These are phyloP conservation scores for Hevea brasiliensis DNA, from an alignment of 345 rosid species.

Conservation along the genomic window DNA sequence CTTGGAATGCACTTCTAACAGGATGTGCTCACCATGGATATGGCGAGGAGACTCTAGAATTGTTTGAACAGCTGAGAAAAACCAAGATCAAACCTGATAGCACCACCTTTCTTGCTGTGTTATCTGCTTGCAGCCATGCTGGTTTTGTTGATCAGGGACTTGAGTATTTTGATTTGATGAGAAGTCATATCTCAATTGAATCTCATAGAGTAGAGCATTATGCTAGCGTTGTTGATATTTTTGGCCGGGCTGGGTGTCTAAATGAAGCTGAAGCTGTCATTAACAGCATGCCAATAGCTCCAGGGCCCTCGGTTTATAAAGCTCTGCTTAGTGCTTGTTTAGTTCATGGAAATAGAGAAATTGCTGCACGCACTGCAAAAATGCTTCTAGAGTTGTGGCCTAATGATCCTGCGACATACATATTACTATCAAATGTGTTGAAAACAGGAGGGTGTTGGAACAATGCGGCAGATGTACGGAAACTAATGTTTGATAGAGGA, in stretches of 20 bases:
- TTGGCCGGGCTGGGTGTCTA: constrained; percentile 43
- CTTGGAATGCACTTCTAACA: constrained; percentile 43
- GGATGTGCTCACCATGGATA: constrained; percentile 39
- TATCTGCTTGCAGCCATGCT: constrained; percentile 45
- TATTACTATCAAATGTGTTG: constrained; percentile 34
- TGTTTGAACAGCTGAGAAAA: constrained; percentile 39
- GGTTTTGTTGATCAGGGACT: constrained; percentile 42
- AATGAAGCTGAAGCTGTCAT: constrained; percentile 36
- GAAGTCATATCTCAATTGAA: constrained; percentile 13
- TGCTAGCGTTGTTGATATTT: constrained; percentile 34
- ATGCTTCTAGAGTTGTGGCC: constrained; percentile 39
- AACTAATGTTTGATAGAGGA: constrained; percentile 32
- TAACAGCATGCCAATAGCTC: constrained; percentile 27
- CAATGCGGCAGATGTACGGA: constrained; percentile 27
- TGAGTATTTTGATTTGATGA: constrained; percentile 33
- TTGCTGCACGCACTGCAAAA: constrained; percentile 31
- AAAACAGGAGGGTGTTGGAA: constrained; percentile 26
- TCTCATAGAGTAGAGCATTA: constrained; percentile 37
- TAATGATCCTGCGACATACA: constrained; percentile 36
- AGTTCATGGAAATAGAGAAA: constrained; percentile 41
- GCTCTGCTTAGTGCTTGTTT: constrained; percentile 42
- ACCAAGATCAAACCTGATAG: constrained; percentile 31
- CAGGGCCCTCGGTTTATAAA: constrained; percentile 34
- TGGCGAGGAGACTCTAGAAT: constrained; percentile 31
- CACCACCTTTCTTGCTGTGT: constrained; percentile 38